phyloP scores from a whole-genome alignment of 768 basidiomycete species.

The Collybia mongolica region DNA sequence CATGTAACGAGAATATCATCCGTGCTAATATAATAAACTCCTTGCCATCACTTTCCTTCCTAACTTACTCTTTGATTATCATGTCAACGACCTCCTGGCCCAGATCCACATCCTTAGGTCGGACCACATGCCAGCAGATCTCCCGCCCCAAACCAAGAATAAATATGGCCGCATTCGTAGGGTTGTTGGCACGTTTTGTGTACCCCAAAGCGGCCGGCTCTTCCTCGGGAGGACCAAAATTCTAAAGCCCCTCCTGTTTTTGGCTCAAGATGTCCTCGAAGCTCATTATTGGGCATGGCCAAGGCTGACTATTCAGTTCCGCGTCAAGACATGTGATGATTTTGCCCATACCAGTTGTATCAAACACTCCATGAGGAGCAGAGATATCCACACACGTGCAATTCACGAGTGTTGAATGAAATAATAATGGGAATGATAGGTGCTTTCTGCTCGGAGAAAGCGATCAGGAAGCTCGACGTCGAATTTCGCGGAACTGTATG shows the following conservation, averaged over 20 bases:
- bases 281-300: background rate
- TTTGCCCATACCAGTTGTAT: conserved; percentile 1
- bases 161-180: background rate
- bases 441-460: background rate
- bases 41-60: background rate
- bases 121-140: background rate
- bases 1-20: conserved; percentile 6
- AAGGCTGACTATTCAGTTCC: conserved; percentile 1
- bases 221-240: background rate
- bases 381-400: conserved; percentile 5
- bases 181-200: background rate
- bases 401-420: conserved; percentile 3
- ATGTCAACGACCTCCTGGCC: background rate
- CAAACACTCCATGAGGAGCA: conserved; percentile 4
- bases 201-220: conserved; percentile 1
- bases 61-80: conserved; percentile 1
- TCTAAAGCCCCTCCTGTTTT: background rate
- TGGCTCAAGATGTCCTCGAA: conserved; percentile 1
- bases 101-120: background rate
- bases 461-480: background rate
- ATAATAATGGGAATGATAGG: conserved; percentile 8
- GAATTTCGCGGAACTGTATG: conserved; percentile 4
- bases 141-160: background rate
- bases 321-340: background rate
- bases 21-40: background rate